Base-by-base conservation (phyloP, 108 stramenopile genomes). In the Cyclostephanos tholiformis region DNA sequence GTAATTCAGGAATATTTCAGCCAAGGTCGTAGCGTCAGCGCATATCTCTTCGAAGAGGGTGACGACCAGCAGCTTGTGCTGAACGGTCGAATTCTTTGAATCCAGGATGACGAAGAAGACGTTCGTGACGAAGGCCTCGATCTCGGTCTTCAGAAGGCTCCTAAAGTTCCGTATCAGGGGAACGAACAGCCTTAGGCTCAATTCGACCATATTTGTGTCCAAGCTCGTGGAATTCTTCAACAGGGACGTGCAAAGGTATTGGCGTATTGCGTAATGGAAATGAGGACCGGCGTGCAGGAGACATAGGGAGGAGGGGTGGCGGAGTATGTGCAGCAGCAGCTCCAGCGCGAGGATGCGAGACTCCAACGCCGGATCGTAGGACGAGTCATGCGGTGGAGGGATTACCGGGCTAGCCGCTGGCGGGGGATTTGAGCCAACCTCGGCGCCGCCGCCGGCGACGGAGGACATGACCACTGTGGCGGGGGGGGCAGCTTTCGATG, bases 1-100 rank as follows among this genome's bases (percentile, higher is more conserved):
- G 80, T 99, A 99, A 79, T 97, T 99, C 41, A 99, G 78, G 80
- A 99, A 99, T 49, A 99, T 88, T 72, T 98, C 97, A 0, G 97
- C 92, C 51, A 98, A 77, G 0, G 94, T 91, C 20, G 78, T 74
- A 4, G 94, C 84, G 83, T 98, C 97, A 25, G 76, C 77, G 76
- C 96, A 96, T 32, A 99, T 94, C 55, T 92, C 85, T 50, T 87
- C 84, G 70, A 99, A 97, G 19, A 97, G 82, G 12, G 93, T 94
- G 13, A 99, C 88, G 20, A 99, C 98, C 72, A 97, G 77, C 10
- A 69, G 35, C 76, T 99, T 98, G 84, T 98, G 98, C 66, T 98
- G 97, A 51, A 86, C 76, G 29, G 97, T 90, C 41, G 88, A 85
- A 79, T 98, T 98, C 52, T 88, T 88, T 67, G 91, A 93, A 74